Evolutionary conservation across 2,329 filamentous ascomycete species (phyloP).

Genomic region (Penicillium sp.): DNA sequence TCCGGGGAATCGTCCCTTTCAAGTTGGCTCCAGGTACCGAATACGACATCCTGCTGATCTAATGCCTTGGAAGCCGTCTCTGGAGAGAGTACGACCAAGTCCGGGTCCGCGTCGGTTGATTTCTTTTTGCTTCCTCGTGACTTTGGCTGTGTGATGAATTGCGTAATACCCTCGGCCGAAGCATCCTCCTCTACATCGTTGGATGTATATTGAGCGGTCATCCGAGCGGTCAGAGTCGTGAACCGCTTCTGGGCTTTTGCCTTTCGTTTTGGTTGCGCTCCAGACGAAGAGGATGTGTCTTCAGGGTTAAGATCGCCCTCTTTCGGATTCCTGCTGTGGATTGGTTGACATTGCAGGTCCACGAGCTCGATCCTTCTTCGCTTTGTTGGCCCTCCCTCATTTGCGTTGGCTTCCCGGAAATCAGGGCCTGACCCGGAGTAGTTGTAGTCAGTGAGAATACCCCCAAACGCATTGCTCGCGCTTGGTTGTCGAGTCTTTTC

Average conservation of each 20-base stretch:
- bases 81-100: slow-evolving; percentile 67
- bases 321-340: slow-evolving; percentile 10
- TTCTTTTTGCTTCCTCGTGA: slow-evolving; percentile 27
- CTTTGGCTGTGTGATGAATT: slow-evolving; percentile 18
- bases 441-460: slow-evolving; percentile 44
- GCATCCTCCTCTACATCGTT: slow-evolving; percentile 30
- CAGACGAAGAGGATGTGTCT: slow-evolving; percentile 14
- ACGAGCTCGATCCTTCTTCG: slow-evolving; percentile 41
- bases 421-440: slow-evolving; percentile 32
- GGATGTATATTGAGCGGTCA: slow-evolving; percentile 68
- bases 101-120: slow-evolving; percentile 37
- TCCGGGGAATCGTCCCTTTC: slow-evolving; percentile 71
- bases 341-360: slow-evolving; percentile 21
- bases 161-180: slow-evolving; percentile 5
- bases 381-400: slow-evolving; percentile 35
- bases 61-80: slow-evolving; percentile 66
- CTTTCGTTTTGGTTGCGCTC: slow-evolving; percentile 18
- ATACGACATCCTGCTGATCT: slow-evolving; percentile 72
- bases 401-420: slow-evolving; percentile 11
- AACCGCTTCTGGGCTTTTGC: slow-evolving; percentile 65
- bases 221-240: slow-evolving; percentile 75
- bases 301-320: slow-evolving; percentile 16
- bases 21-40: slow-evolving; percentile 84
- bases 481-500: background rate
- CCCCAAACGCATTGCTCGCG: slow-evolving; percentile 29